Evolutionary conservation across 208 protist species (phyloP).

Genomic region (Crithidia thermophila): DNA sequence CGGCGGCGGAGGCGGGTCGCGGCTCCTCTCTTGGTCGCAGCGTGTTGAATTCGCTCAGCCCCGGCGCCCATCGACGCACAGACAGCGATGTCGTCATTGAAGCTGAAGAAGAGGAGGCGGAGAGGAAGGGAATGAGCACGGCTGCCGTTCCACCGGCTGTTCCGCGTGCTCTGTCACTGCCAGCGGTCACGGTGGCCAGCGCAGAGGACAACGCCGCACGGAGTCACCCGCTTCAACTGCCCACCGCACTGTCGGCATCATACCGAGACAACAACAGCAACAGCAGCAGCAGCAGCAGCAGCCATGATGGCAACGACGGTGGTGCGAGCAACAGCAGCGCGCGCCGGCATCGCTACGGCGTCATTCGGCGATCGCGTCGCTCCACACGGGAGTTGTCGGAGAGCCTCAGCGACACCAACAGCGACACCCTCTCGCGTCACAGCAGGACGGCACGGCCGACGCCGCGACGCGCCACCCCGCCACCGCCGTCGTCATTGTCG

Average conservation of each 20-base stretch:
- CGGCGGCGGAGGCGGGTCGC: background rate
- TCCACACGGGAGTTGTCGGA: too few relatives aligned
- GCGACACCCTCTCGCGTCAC: too few relatives aligned
- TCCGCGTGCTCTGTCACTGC: background rate
- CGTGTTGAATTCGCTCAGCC: background rate
- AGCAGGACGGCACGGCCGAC: too few relatives aligned
- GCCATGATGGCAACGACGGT: background rate
- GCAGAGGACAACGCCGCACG: background rate
- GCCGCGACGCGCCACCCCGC: too few relatives aligned
- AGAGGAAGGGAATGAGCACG: background rate
- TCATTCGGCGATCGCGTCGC: background rate
- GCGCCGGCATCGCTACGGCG: background rate
- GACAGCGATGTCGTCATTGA: conserved; percentile 11
- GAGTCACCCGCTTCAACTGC: background rate
- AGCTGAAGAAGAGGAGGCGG: background rate
- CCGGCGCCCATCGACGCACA: background rate
- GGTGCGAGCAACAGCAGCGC: background rate
- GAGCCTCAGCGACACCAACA: too few relatives aligned
- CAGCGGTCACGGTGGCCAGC: background rate
- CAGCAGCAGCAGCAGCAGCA: background rate
- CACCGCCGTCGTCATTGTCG: too few relatives aligned
- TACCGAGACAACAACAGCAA: background rate
- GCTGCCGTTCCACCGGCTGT: background rate
- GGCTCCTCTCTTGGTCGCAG: too few relatives aligned
- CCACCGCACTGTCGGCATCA: too few relatives aligned